Conservation (phyloP, 1,284 basidiomycete species). For the Hymenochaete sp. region DNA sequence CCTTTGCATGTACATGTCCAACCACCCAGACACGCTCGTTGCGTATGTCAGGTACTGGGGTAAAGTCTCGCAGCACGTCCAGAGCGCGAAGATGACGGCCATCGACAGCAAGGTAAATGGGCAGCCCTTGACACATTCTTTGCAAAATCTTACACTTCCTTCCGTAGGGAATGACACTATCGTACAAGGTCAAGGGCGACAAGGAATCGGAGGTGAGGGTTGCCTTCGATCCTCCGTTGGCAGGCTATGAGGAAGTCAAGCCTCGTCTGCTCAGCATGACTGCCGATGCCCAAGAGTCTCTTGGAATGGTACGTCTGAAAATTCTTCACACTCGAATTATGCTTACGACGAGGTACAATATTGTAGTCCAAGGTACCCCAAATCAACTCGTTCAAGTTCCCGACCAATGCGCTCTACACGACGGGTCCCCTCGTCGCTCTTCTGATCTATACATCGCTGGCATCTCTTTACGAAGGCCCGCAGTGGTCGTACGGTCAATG, state of each 20-base stretch:
- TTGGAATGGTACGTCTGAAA: slow-evolving; percentile 57
- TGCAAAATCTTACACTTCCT: background rate
- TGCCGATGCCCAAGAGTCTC: slow-evolving; percentile 57
- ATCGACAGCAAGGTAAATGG: slow-evolving; percentile 52
- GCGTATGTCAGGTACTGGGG: slow-evolving; percentile 71
- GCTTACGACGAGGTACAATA: background rate
- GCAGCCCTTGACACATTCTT: background rate
- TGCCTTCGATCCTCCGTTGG: slow-evolving; percentile 57
- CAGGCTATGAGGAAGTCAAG: slow-evolving; percentile 71
- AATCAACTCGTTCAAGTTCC: slow-evolving; percentile 47
- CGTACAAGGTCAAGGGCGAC: slow-evolving; percentile 42
- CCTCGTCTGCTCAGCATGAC: slow-evolving; percentile 69
- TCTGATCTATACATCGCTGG: slow-evolving; percentile 35
- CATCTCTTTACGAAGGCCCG: slow-evolving; percentile 26
- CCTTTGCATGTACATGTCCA: slow-evolving; percentile 75
- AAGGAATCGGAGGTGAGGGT: slow-evolving; percentile 43
- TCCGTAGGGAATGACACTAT: slow-evolving; percentile 57
- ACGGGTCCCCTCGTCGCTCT: slow-evolving; percentile 24
- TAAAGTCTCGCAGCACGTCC: slow-evolving; percentile 44
- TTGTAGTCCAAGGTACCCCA: slow-evolving; percentile 54
- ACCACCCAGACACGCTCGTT: slow-evolving; percentile 70
- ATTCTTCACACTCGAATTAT: slow-evolving; percentile 1
- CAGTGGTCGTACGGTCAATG: slow-evolving; percentile 15
- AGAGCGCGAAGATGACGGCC: slow-evolving; percentile 52
- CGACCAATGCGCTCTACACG: slow-evolving; percentile 23